These are phyloP conservation scores for Agroathelia rolfsii DNA, from an alignment of 1,284 basidiomycete species.

Conservation along the genomic window DNA sequence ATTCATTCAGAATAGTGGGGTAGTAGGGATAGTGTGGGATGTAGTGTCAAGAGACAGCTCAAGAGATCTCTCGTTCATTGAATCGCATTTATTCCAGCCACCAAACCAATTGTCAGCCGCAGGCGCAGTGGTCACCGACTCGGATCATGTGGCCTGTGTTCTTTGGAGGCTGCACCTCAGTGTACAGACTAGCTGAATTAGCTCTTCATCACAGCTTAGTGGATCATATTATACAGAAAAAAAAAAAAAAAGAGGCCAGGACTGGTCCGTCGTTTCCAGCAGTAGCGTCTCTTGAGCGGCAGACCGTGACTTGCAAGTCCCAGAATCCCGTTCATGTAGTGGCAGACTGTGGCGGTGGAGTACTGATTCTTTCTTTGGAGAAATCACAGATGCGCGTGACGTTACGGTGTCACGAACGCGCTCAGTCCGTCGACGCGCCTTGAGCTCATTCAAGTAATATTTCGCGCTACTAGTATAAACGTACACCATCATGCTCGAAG, in stretches of 20 bases:
- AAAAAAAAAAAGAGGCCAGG: no score
- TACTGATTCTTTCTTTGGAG: not conserved
- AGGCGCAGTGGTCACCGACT: no score
- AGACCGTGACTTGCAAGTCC: conserved; percentile 10
- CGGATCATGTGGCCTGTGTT: no score
- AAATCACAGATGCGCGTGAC: conserved; percentile 12
- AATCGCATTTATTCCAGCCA: no score
- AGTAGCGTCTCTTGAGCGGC: conserved; percentile 7
- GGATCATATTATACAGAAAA: no score
- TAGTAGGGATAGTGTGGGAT: not conserved
- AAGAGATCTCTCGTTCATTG: conserved; percentile 17
- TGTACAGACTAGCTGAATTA: no score
- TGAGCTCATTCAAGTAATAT: conserved; percentile 11
- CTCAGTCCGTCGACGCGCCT: conserved; percentile 5
- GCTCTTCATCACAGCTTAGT: no score
- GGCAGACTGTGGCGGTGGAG: conserved; percentile 3
- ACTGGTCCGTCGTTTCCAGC: no score
- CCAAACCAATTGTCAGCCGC: no score
- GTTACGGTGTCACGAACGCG: conserved; percentile 12
- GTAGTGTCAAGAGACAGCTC: conserved; percentile 19
- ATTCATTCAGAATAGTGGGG: not conserved
- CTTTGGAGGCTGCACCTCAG: no score
- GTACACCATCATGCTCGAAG: conserved; percentile 70
- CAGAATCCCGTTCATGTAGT: no score
- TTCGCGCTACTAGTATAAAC: conserved; percentile 11